A percentile compares a stretch with the other conserved stretches of the same genome.
Evolutionary conservation across 2,329 filamentous ascomycete genomes (phyloP).

Genomic region (Alternaria burnsii): DNA sequence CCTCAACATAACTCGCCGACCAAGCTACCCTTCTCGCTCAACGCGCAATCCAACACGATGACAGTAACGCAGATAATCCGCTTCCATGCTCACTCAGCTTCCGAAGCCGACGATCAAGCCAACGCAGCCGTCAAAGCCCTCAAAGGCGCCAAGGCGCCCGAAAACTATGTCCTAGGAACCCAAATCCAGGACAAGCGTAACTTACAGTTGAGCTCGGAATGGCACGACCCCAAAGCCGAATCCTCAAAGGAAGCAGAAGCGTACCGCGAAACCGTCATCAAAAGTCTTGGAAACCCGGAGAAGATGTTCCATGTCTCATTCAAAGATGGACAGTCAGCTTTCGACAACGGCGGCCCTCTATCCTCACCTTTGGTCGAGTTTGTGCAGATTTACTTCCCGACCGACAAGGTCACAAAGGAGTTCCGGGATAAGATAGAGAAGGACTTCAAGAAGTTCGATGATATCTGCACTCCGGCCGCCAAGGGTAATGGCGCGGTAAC

Average conservation of each 20-base stretch:
- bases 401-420: background rate
- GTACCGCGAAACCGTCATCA: conserved; percentile 4
- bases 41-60: background rate
- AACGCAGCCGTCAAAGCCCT: conserved; percentile 3
- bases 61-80: conserved; percentile 10
- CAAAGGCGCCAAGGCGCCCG: conserved; percentile 9
- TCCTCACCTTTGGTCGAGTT: conserved; percentile 10
- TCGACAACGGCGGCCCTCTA: conserved; percentile 1
- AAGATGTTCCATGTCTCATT: conserved; percentile 5
- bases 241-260: background rate
- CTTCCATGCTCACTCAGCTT: background rate
- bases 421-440: conserved; percentile 1
- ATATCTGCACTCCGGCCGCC: background rate
- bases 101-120: background rate
- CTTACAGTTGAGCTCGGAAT: conserved; percentile 11
- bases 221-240: conserved; percentile 7
- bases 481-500: background rate
- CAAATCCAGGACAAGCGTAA: background rate
- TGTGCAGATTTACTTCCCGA: conserved; percentile 5
- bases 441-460: conserved; percentile 1
- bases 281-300: conserved; percentile 2
- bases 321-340: background rate
- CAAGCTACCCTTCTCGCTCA: background rate
- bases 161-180: conserved; percentile 9
- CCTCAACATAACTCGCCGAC: background rate